Conservation (phyloP, 805 yeast species). For the Debaryomyces prosopidis region DNA sequence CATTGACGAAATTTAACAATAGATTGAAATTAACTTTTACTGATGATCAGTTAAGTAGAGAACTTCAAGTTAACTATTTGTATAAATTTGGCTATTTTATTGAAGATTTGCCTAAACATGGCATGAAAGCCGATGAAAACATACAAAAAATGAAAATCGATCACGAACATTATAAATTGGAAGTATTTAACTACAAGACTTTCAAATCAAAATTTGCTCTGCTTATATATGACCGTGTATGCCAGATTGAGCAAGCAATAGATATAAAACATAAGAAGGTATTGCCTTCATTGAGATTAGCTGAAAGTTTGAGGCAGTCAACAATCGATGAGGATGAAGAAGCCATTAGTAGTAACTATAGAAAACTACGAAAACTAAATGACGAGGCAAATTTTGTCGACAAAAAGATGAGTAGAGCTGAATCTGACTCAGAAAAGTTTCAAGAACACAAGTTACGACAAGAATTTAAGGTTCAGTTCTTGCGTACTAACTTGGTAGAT, state of each 20-base stretch:
- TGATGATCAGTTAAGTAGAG: conserved; percentile 25
- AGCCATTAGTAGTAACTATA: conserved; percentile 30
- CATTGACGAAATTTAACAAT: conserved; percentile 21
- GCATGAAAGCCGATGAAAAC: neutral
- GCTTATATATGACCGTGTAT: conserved; percentile 21
- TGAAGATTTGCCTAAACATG: neutral
- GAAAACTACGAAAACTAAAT: conserved; percentile 32
- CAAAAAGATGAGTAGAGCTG: conserved; percentile 31
- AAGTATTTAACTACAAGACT: conserved; percentile 22
- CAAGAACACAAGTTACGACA: conserved; percentile 15
- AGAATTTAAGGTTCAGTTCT: conserved; percentile 12
- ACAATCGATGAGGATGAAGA: conserved; percentile 35
- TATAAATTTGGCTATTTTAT: conserved; percentile 3
- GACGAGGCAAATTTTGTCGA: conserved; percentile 36
- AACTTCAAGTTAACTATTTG: conserved; percentile 16
- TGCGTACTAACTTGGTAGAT: conserved; percentile 6
- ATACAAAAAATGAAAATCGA: neutral
- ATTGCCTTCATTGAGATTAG: conserved; percentile 21
- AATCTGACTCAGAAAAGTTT: conserved; percentile 25
- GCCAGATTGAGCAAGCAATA: conserved; percentile 17
- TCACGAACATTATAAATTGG: conserved; percentile 9
- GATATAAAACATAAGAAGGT: conserved; percentile 11
- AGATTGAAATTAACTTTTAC: conserved; percentile 16
- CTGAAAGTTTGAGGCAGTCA: conserved; percentile 32
- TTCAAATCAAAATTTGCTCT: conserved; percentile 31